These are phyloP conservation scores for Plasmodium yoelii DNA, from an alignment of 169 alveolate genomes.

Conservation along the genomic window DNA sequence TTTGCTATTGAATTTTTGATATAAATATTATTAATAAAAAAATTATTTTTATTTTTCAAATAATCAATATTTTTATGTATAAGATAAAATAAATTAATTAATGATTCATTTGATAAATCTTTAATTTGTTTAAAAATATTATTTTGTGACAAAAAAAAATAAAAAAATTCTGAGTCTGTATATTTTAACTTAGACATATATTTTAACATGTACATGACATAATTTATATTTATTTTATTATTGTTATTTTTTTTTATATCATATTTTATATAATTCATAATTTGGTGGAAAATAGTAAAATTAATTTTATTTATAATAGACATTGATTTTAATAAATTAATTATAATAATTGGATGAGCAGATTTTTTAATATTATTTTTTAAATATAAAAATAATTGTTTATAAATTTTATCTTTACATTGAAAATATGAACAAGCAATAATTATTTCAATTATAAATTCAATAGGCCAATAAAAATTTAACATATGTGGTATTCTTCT, in stretches of 20 bases:
- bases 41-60: too few species aligned
- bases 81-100: conserved; percentile 31
- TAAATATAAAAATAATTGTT: conserved; percentile 39
- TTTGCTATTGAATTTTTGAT: too few species aligned
- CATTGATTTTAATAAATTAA: conserved; percentile 15
- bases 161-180: conserved; percentile 15
- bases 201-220: conserved; percentile 30
- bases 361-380: conserved; percentile 62
- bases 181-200: conserved; percentile 8
- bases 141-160: conserved; percentile 10
- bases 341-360: conserved; percentile 27
- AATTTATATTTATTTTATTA: neutral
- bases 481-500: conserved; percentile 58
- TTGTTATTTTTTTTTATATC: conserved; percentile 14
- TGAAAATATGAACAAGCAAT: conserved; percentile 39
- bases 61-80: neutral
- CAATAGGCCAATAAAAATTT: conserved; percentile 71
- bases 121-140: conserved; percentile 1
- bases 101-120: conserved; percentile 1
- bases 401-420: conserved; percentile 13
- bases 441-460: conserved; percentile 37
- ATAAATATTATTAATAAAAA: too few species aligned
- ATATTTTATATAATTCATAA: conserved; percentile 4
- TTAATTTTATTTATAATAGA: conserved; percentile 7
- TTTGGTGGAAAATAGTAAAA: conserved; percentile 33